Evolutionary conservation across 2,329 filamentous ascomycete species (phyloP), one percentile per base, ranked within the genome.

Genomic region (Cryphonectria radicalis): DNA sequence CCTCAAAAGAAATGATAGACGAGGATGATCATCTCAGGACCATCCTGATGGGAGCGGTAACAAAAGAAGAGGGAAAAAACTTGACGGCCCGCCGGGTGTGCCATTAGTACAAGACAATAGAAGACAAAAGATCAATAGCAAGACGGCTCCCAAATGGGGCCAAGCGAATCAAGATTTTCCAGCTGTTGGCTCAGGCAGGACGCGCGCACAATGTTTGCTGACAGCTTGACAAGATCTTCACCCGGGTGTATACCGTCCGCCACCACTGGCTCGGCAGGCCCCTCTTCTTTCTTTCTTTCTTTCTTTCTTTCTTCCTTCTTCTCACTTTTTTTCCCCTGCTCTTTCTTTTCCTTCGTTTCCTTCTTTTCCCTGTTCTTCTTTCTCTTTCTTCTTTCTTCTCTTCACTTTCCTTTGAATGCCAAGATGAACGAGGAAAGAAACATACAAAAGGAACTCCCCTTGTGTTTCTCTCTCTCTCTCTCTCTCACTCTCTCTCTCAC

Each of bases 81-180:
- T 62, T 19, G 59, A 22, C 59, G 35, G 19, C 25, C 32, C 22
- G 19, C 11, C 11, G 59, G 35, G 59, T 37, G 22, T 62, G 40
- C 19, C 59, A 37, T 13, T 62, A 62, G 35, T 35, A 2, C n/a
- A 64, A 43, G 25, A 62, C 63, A 22, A 35, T 64, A 64, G 63
- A 64, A 53, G 4, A 42, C 32, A n/a, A 40, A 50, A 35, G 35
- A 37, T 22, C 5, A 25, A 57, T 57, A 3, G 7, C 28, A 62
- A 66, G 28, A 57, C 57, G 35, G 32, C 28, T 50, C 22, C 64
- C 50, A 50, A 17, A 42, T n/a, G 22, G 3, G 64, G n/a, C 22
- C 64, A 55, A 66, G 64, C 64, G 64, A 66, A 66, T 46, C 64
- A 66, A 66, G 32, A 55, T 35, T 66, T 42, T 25, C 32, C 4